These are phyloP conservation scores for Eutrema salsugineum DNA, from an alignment of 441 rosid species.

Conservation along the genomic window DNA sequence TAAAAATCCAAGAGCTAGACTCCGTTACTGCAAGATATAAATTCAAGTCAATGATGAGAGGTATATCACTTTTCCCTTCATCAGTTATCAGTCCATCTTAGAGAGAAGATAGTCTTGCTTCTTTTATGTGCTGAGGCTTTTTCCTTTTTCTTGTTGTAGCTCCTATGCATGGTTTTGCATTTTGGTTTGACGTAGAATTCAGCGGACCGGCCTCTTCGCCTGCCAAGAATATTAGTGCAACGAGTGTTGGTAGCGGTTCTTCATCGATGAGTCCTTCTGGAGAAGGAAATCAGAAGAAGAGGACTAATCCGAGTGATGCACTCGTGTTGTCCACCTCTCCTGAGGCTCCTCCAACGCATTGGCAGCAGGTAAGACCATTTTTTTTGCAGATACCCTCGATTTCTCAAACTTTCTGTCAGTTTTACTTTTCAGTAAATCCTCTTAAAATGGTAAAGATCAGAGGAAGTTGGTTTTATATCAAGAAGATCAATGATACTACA, in stretches of 20 bases:
- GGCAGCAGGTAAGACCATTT: constrained; percentile 79
- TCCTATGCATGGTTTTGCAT: constrained; percentile 96
- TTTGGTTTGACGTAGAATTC: constrained; percentile 98
- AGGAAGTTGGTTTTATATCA: not conserved
- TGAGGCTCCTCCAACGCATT: constrained; percentile 92
- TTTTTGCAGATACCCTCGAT: not conserved
- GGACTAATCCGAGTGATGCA: constrained; percentile 64
- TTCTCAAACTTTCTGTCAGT: not conserved
- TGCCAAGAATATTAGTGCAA: constrained; percentile 30
- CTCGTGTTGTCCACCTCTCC: constrained; percentile 91
- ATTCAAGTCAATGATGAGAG: constrained; percentile 97
- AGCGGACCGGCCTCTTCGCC: constrained; percentile 47
- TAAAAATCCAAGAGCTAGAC: constrained; percentile 79
- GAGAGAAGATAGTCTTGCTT: constrained; percentile 6
- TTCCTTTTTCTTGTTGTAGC: constrained; percentile 42
- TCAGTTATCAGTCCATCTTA: not conserved
- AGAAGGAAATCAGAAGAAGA: constrained; percentile 65
- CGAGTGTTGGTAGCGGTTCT: constrained; percentile 32
- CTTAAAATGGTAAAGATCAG: not conserved
- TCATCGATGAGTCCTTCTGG: constrained; percentile 36
- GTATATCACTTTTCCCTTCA: constrained; percentile 35
- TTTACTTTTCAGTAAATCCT: not conserved
- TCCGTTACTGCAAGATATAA: constrained; percentile 67
- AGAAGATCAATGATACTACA: not conserved
- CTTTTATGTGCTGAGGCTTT: constrained; percentile 10